Conservation (phyloP, 1,284 basidiomycete genomes). For the Trametes sp. region DNA sequence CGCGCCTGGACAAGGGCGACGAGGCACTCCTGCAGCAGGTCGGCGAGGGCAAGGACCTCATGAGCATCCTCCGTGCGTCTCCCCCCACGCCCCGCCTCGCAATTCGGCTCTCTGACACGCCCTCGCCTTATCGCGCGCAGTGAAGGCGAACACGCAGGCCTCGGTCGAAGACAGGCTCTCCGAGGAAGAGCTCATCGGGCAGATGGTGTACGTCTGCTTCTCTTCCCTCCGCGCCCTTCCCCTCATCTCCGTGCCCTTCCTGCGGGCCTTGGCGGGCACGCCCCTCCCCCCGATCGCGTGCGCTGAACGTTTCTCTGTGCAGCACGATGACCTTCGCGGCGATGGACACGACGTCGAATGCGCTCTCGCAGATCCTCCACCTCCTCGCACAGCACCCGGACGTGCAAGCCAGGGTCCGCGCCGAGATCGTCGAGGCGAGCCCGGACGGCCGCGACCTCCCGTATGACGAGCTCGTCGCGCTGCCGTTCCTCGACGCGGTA, state of each 20-base stretch:
- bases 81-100: slow-evolving; percentile 27
- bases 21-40: slow-evolving; percentile 38
- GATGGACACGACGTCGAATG: slow-evolving; percentile 42
- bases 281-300: background rate
- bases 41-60: slow-evolving; percentile 42
- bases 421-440: slow-evolving; percentile 36
- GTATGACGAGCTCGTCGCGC: slow-evolving; percentile 42
- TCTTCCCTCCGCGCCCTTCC: background rate
- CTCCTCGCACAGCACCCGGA: slow-evolving; percentile 36
- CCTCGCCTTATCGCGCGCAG: slow-evolving; percentile 25
- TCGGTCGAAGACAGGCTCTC: slow-evolving; percentile 40
- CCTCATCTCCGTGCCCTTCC: slow-evolving; percentile 4
- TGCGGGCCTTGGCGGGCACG: slow-evolving; percentile 1
- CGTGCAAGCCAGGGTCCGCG: slow-evolving; percentile 33
- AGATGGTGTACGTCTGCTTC: slow-evolving; percentile 32
- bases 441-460: slow-evolving; percentile 35
- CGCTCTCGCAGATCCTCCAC: slow-evolving; percentile 41
- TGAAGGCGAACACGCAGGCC: slow-evolving; percentile 42
- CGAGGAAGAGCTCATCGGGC: slow-evolving; percentile 36
- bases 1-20: slow-evolving; percentile 38
- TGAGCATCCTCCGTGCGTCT: slow-evolving; percentile 42
- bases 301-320: slow-evolving; percentile 11
- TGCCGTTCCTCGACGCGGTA: slow-evolving; percentile 45
- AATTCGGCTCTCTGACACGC: slow-evolving; percentile 12
- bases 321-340: slow-evolving; percentile 42